Evolutionary conservation across 1,284 basidiomycete genomes (phyloP).

Genomic region (Boletus semigastroideus): DNA sequence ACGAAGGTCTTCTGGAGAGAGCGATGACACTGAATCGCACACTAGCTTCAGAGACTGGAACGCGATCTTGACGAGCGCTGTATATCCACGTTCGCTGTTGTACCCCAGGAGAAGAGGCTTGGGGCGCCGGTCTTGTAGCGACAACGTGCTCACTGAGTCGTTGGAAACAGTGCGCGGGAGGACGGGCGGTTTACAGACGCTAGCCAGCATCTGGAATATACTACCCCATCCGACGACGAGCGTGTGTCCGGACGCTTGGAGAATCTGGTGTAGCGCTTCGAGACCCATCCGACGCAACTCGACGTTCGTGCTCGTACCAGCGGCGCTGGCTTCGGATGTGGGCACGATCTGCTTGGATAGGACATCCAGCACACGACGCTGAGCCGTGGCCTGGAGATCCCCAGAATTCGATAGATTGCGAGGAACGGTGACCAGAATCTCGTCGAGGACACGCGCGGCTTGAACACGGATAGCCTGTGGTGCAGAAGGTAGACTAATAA

Average conservation of each 20-base stretch:
- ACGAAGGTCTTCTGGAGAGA: conserved; percentile 79
- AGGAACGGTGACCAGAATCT: conserved; percentile 72
- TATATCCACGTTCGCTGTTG: conserved; percentile 62
- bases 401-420: conserved; percentile 62
- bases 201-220: conserved; percentile 88
- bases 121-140: conserved; percentile 39
- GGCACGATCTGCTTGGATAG: conserved; percentile 79
- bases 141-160: conserved; percentile 43
- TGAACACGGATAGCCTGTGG: conserved; percentile 84
- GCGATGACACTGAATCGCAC: conserved; percentile 85
- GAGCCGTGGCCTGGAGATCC: conserved; percentile 68
- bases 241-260: conserved; percentile 90
- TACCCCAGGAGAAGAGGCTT: conserved; percentile 54
- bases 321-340: conserved; percentile 37
- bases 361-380: conserved; percentile 80
- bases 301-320: conserved; percentile 51
- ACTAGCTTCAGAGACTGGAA: conserved; percentile 94
- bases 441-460: conserved; percentile 83
- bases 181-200: conserved; percentile 65
- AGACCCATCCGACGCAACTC: conserved; percentile 87
- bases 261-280: conserved; percentile 84
- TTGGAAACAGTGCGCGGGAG: conserved; percentile 40
- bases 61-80: conserved; percentile 78
- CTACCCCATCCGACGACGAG: conserved; percentile 90
- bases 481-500: conserved; percentile 66